These are phyloP conservation scores for Aspergillus quadricinctus DNA, from an alignment of 2,329 filamentous ascomycete genomes.

Conservation along the genomic window DNA sequence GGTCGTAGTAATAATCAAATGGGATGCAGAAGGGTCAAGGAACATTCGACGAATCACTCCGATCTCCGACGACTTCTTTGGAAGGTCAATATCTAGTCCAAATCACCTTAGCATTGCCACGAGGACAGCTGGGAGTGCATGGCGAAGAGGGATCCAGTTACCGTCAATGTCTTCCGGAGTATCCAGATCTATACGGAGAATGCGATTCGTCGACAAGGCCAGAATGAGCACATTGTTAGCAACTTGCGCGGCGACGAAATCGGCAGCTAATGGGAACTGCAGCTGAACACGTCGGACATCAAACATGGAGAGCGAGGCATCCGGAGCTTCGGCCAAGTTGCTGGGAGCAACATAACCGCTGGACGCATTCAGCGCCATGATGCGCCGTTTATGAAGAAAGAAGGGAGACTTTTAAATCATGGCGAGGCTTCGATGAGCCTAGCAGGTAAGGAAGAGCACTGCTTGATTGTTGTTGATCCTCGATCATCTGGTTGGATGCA, in stretches of 20 bases:
- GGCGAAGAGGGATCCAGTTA: slow-evolving; percentile 36
- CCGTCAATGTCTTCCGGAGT: slow-evolving; percentile 92
- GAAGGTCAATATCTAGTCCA: slow-evolving; percentile 84
- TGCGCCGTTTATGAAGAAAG: slow-evolving; percentile 28
- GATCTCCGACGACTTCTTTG: slow-evolving; percentile 84
- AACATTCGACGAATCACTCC: slow-evolving; percentile 95
- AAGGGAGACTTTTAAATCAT: slow-evolving; percentile 23
- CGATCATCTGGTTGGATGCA: not conserved
- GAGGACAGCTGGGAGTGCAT: not conserved
- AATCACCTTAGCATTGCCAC: slow-evolving; percentile 14
- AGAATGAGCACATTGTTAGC: slow-evolving; percentile 95
- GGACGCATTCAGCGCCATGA: slow-evolving; percentile 66
- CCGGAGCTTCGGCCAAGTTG: slow-evolving; percentile 56
- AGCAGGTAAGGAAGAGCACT: slow-evolving; percentile 15
- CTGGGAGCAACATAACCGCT: slow-evolving; percentile 69
- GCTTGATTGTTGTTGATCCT: slow-evolving; percentile 7
- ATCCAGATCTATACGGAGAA: slow-evolving; percentile 90
- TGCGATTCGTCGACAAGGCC: slow-evolving; percentile 85
- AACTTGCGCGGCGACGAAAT: slow-evolving; percentile 94
- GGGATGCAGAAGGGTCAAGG: slow-evolving; percentile 92
- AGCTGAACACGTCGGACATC: slow-evolving; percentile 88
- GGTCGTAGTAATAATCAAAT: slow-evolving; percentile 85
- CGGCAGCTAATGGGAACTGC: slow-evolving; percentile 88
- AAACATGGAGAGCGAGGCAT: slow-evolving; percentile 77
- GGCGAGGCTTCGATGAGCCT: slow-evolving; percentile 12